Conservation (phyloP, 345 rosid species). For the Populus tremula region DNA sequence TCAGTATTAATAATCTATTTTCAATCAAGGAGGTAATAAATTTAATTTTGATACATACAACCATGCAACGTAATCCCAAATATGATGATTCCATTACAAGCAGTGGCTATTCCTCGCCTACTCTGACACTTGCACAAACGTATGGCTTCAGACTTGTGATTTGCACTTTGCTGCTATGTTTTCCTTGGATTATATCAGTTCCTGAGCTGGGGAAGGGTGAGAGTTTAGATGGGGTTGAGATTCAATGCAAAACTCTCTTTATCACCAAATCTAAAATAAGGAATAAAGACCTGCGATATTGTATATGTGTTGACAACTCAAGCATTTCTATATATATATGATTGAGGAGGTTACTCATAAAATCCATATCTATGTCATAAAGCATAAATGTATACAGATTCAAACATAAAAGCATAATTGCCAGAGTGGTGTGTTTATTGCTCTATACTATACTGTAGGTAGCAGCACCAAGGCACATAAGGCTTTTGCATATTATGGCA, state of each 20-base stretch:
- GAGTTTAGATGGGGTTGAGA: no score
- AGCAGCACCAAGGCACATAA: not conserved
- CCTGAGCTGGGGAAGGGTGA: not conserved
- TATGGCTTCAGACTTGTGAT: constrained; percentile 12
- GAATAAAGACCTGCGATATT: not conserved
- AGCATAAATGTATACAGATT: not conserved
- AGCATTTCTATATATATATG: not conserved
- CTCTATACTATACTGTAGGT: not conserved
- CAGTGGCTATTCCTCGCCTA: constrained; percentile 15
- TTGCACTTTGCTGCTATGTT: not conserved
- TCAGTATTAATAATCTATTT: no score
- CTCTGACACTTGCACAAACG: constrained; percentile 19
- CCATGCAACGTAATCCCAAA: not conserved
- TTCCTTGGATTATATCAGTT: not conserved
- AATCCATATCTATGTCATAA: not conserved
- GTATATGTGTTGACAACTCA: not conserved
- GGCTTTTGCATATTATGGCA: no score
- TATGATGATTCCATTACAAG: constrained; percentile 21
- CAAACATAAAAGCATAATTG: not conserved
- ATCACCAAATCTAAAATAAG: not conserved
- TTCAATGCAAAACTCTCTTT: no score
- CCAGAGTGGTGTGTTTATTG: not conserved
- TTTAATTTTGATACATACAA: no score
- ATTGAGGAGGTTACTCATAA: not conserved
- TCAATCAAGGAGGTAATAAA: no score